Evolutionary conservation across 23 red algal species (phyloP), one percentile per base, ranked within the genome.

Genomic region (Rhodosorus marinus): DNA sequence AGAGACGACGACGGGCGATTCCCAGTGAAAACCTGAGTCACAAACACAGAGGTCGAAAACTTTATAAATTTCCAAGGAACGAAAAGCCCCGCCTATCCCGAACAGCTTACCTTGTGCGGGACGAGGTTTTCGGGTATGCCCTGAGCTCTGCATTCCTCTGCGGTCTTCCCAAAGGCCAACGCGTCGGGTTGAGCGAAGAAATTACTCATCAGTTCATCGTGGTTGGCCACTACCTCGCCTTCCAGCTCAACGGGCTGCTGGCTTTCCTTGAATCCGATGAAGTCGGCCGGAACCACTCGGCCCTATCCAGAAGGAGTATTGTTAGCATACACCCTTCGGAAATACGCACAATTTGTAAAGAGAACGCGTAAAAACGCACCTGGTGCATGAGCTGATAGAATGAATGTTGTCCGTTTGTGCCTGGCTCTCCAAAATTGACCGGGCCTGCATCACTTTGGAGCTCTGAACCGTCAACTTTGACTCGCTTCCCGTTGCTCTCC

Each of bases 361-460:
- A n/a, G n/a, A n/a, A n/a, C n/a, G n/a, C n/a, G n/a, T n/a, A n/a
- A n/a, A n/a, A n/a, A n/a, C n/a, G n/a, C n/a, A n/a, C n/a, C 67
- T 81, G 74, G 58, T 98, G 90, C 27, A 98, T 69, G 1, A 98
- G 78, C 53, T 98, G 90, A 61, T 81, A 98, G 56, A 98, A 98
- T 20, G 78, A 85, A 57, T 98, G 90, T 32, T 98, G 90, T 8
- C 78, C 77, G 41, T 98, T 98, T 0, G 90, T 98, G 11, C 90
- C 90, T 4, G 90, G 90, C 31, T 98, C 90, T 20, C 90, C 90
- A 67, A 98, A 98, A 68, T 98, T 67, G 0, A 98, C 47, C 31
- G 66, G 68, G 5, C 79, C 90, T 0, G 75, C 70, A 22, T 36
- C 48, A 1, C 57, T 7, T 28, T 65, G 30, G 41, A 98, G 52